Base-by-base conservation (phyloP, 2,329 filamentous ascomycete genomes). In the Amauroascus verrucosus region DNA sequence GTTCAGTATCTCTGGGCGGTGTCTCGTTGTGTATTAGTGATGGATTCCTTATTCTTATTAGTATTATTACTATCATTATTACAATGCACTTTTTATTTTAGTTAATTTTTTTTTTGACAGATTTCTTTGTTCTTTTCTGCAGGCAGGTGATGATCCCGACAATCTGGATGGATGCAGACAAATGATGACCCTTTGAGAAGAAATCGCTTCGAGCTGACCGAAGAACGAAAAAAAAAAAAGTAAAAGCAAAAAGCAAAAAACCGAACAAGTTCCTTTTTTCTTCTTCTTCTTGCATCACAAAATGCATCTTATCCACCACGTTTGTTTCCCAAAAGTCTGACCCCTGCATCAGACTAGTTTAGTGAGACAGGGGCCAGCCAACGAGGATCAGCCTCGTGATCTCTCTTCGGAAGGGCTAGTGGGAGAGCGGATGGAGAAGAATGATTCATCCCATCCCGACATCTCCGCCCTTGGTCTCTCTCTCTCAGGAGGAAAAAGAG, bases 321-420 rank as follows among this genome's bases (percentile, higher is more conserved):
- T 51, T 51, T 51, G 48, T 51, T 51, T 51, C 48, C 48, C 48
- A 41, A 47, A 53, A 47, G 41, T 46, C 50, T 35, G 47, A 46
- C 50, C 50, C 50, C 41, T 47, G 50, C 41, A 47, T 46, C 50
- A 53, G 16, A 47, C 41, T 46, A 47, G 33, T 40, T 47, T 53
- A 46, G 50, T 53, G 50, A 53, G 43, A 53, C 50, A 53, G 50
- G 50, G 50, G 48, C 38, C 11, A 35, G 18, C 48, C 48, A 51
- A 51, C 48, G 38, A 51, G 40, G 26, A 44, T 44, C 48, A 44
- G 48, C 48, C 48, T 51, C 48, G 48, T 51, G 48, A 51, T 32
- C 38, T 4, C 35, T 4, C n/a, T 16, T 41, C 14, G 13, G 16
- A n/a, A 37, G 1, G 45, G 11, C 45, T 35, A 22, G 45, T 35